Base-by-base conservation (phyloP, 352 stramenopile species). In the Globisporangium yorkense region DNA sequence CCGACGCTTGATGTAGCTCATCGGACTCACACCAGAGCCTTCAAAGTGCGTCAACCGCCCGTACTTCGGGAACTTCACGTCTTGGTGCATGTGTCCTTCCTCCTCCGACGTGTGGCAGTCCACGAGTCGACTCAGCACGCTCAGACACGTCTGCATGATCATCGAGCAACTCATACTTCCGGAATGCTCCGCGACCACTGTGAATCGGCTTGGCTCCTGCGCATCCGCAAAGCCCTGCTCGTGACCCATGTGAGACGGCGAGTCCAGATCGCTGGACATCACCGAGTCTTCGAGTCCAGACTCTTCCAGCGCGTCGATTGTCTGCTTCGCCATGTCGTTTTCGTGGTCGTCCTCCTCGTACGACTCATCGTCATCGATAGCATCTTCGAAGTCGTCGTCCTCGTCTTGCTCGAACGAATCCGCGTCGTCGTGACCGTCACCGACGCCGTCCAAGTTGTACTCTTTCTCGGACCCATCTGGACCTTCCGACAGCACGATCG, bases 81-180 rank as follows among this genome's bases (percentile, higher is more conserved):
- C 83, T 57, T 93, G 83, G 37, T 84, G 71, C 62, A 91, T 84
- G 45, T 83, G 76, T 4, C 80, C 83, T 75, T 94, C 85, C 50
- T 92, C 80, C 58, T 89, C 79, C 5, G 82, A 74, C 18, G 85
- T 93, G 48, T 93, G 82, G 51, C 83, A 92, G 63, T 94, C 83
- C 35, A 94, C 84, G 10, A 94, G 71, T 21, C 84, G 75, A 58
- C 80, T 91, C 20, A 94, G 65, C 5, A 94, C 80, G 56, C 84
- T 89, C 54, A 94, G 69, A 45, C 85, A 94, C 6, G 85, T 92
- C 56, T 94, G 85, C 73, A 92, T 83, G 62, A 94, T 94, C 83
- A 92, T 93, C 6, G 80, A 89, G 10, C 77, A 70, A 58, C 84
- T 91, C 80, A 93, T 93, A 0, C 77, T 69, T 20, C 84, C 84